Base-by-base conservation (phyloP, 1,284 basidiomycete genomes). In the Ceratobasidium sp. region DNA sequence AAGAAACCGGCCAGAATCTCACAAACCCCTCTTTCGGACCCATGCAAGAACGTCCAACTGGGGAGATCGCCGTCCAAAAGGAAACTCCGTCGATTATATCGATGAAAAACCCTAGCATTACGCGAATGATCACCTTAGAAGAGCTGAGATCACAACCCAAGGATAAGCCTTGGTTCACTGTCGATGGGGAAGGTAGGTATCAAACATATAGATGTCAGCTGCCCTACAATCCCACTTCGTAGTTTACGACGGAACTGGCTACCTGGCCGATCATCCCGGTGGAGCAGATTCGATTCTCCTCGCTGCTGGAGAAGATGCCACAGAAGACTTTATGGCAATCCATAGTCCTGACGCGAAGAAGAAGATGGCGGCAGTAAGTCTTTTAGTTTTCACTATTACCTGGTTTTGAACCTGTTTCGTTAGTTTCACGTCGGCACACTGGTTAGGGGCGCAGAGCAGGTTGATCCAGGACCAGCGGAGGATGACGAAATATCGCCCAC, bases 291-390 rank as follows among this genome's bases (percentile, higher is more conserved):
- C 85, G 1, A 91, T 91, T 73, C 80, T 83, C 10, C 79, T 88
- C 12, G 84, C 87, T 2, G 86, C 87, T 0, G 89, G 88, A 0
- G 83, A 89, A 74, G 89, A 91, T 75, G 86, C 87, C 0, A 85
- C 86, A 0, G 88, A 89, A 21, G 88, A 89, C 75, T 90, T 90
- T 74, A 81, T 86, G 78, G 84, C 85, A 1, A 86, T 87, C 60
- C 86, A 87, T 77, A 87, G 85, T 30, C 80, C 82, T 6, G 85
- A 86, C 73, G 86, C 83, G 10, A 84, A 83, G 76, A 77, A 76
- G 48, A 83, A 85, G 77, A 79, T 88, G 9, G 82, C 82, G 0
- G 81, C 85, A 71, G 79, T 87, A 78, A 34, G 75, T 50, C 18
- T 32, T 46, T 5, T 34, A 14, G 16, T 3, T 18, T 45, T 16